Evolutionary conservation across 2,329 filamentous ascomycete species (phyloP).

Genomic region (Onygena corvina): DNA sequence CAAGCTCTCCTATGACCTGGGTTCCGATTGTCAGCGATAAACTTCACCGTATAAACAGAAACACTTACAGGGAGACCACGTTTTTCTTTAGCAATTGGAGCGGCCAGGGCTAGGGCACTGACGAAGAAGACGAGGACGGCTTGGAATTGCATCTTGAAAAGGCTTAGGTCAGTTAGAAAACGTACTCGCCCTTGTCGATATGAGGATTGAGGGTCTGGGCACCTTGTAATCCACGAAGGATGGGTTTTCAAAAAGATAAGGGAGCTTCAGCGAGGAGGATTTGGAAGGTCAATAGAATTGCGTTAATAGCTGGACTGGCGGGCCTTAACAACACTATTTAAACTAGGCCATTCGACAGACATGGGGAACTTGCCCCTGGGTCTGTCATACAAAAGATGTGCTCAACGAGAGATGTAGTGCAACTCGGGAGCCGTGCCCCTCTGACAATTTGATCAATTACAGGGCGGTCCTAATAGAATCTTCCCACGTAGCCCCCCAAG

Average conservation of each 20-base stretch:
- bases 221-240: background rate
- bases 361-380: background rate
- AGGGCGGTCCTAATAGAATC: background rate
- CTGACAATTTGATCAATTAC: background rate
- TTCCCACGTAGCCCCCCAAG: background rate
- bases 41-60: background rate
- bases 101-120: background rate
- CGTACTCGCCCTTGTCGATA: background rate
- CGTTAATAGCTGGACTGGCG: background rate
- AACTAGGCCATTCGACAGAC: background rate
- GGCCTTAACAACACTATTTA: background rate
- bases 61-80: background rate
- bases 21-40: background rate
- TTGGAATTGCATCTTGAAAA: conserved; percentile 4
- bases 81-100: background rate
- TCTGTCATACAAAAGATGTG: background rate
- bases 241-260: background rate
- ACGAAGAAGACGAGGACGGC: conserved; percentile 1
- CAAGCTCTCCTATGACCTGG: background rate
- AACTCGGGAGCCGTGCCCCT: background rate
- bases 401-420: background rate
- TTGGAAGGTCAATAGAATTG: background rate
- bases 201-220: too few species aligned
- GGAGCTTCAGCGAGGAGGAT: background rate
- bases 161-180: background rate